These are phyloP conservation scores for Quambalaria eucalypti DNA, from an alignment of 1,284 basidiomycete genomes.

Conservation along the genomic window DNA sequence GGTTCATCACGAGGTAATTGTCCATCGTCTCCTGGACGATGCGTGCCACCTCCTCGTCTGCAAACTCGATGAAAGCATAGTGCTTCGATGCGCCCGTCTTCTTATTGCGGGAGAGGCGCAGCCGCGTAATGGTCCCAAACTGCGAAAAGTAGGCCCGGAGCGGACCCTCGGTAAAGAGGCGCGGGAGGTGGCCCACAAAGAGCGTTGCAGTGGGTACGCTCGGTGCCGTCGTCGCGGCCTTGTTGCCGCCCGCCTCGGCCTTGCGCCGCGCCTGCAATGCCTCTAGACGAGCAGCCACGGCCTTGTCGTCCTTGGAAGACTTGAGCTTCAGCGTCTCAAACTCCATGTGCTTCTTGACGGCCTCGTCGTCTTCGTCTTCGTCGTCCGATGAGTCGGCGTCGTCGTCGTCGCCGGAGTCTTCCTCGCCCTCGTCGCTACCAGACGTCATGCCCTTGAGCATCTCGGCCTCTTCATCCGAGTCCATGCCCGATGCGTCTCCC, in stretches of 20 bases:
- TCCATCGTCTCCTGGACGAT: conserved; percentile 99
- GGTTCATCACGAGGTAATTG: conserved; percentile 91
- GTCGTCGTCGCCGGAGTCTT: conserved; percentile 35
- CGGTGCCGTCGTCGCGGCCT: conserved; percentile 46
- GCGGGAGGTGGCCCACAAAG: conserved; percentile 81
- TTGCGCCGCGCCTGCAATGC: conserved; percentile 22
- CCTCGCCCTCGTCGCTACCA: conserved; percentile 8
- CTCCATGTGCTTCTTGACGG: background rate
- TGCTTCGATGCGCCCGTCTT: conserved; percentile 94
- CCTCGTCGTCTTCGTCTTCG: conserved; percentile 10
- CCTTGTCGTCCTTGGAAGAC: conserved; percentile 39
- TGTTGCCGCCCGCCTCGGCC: conserved; percentile 48
- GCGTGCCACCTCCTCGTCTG: conserved; percentile 74
- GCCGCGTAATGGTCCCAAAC: conserved; percentile 80
- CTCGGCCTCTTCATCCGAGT: conserved; percentile 9
- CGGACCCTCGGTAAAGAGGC: conserved; percentile 94
- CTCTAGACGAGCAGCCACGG: conserved; percentile 30
- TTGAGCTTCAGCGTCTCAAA: conserved; percentile 19
- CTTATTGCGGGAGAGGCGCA: conserved; percentile 86
- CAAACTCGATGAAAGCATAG: conserved; percentile 93
- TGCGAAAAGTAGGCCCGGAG: conserved; percentile 87
- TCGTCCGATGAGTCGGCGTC: conserved; percentile 17
- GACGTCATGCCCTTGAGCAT: conserved; percentile 10
- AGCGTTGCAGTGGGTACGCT: conserved; percentile 64
- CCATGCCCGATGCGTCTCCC: background rate